Base-by-base conservation (phyloP, 225 moss, liverwort and hornwort genomes). In the Thuidium tamariscinum region DNA sequence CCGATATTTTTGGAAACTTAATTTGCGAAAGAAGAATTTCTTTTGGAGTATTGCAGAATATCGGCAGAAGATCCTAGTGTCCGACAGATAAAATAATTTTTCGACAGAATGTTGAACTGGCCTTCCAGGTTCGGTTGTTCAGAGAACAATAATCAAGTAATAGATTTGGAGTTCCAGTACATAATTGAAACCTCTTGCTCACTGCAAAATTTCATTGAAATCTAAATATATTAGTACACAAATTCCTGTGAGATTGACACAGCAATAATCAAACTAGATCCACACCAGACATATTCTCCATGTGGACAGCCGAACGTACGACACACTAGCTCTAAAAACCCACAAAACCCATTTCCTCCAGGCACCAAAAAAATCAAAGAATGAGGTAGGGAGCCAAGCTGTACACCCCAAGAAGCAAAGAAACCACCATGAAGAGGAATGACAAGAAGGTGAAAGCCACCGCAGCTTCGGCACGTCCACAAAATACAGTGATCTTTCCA, bases 401-500 rank as follows among this genome's bases (percentile, higher is more conserved):
- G 77, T 93, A 93, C 74, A 90, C 91, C 48, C 86, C 84, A 81
- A 91, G 81, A 63, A 93, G 89, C 44, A 77, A 86, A 48, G 93
- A 93, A 81, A 90, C 37, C 74, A 89, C 86, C 78, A 84, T 86
- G 52, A 87, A 87, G 65, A 90, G 78, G 84, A 90, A 91, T 22
- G 91, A 83, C 81, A 91, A 67, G 79, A 93, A 93, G 64, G 93
- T 93, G 73, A 93, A 93, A 59, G 93, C 91, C 19, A 90, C 91
- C 13, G 93, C 90, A 20, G 91, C 91, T 64, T 93, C 78, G 11
- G 89, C 90, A 27, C 84, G 86, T 65, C 90, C 91, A 57, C 93
- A 93, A 42, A 93, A 93, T 2, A 85, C 87, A 21, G 90, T 88
- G 57, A 93, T 91, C 22, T 88, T 73, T n/a, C 90, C 91, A 32